phyloP scores from a whole-genome alignment of 1,284 basidiomycete genomes.

The Tylopilus orsonianus region DNA sequence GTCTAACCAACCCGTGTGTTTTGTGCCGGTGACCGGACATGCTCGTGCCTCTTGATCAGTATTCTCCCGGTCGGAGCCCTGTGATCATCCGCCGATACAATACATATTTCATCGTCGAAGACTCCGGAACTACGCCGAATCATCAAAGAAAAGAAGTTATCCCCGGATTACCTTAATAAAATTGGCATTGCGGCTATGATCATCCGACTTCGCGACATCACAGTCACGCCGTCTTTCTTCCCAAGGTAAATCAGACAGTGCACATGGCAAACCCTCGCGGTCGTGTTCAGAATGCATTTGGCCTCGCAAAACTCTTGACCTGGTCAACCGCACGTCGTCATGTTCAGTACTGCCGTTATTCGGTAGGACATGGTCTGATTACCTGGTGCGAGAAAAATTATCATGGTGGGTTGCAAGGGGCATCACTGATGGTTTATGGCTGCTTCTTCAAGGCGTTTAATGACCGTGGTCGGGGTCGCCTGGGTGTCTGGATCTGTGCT shows the following conservation, averaged over 20 bases:
- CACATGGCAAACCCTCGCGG: not conserved
- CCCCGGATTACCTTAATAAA: not conserved
- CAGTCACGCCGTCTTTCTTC: not conserved
- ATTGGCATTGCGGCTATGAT: not conserved
- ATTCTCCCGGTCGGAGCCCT: not conserved
- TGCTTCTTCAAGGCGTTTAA: not conserved
- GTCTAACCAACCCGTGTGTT: not conserved
- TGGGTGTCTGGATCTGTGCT: not conserved
- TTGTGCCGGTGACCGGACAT: not conserved
- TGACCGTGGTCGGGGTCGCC: not conserved
- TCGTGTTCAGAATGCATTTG: not conserved
- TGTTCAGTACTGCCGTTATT: no score
- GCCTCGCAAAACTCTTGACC: not conserved
- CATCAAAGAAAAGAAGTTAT: not conserved
- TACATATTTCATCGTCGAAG: not conserved
- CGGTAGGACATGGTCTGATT: no score
- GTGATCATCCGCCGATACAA: not conserved
- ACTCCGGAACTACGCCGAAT: no score
- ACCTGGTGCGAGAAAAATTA: no score
- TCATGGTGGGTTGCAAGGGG: no score
- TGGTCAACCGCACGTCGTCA: no score
- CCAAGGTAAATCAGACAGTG: not conserved
- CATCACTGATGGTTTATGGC: not conserved
- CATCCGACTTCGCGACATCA: not conserved
- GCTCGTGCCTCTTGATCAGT: not conserved